Base-by-base conservation (phyloP, 1,284 basidiomycete genomes). In the Austropuccinia psidii region DNA sequence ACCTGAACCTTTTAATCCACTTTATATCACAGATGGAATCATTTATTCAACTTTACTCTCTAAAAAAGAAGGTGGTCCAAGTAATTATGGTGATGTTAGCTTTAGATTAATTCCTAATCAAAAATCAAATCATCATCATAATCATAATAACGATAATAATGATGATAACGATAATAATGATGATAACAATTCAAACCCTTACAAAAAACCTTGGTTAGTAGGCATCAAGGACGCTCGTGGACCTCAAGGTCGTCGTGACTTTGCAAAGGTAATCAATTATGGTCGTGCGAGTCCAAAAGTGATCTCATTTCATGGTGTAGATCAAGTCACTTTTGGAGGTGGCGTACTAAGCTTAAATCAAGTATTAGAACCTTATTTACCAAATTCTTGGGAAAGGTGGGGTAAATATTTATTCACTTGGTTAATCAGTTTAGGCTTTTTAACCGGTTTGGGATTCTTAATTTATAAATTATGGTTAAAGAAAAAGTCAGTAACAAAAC, bases 161-260 rank as follows among this genome's bases (percentile, higher is more conserved):
- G 93, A 89, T 77, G 92, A 91, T 0, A 88, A 91, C 77, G 81
- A 95, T 57, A 85, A 90, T 27, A 90, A 95, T 83, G 85, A 88
- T 60, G 83, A 83, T 74, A 78, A 79, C 27, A 85, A 84, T 75
- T 82, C 58, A 85, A 13, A 13, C 13, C 3, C 9, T 7, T 27
- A 21, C 35, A 13, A 21, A 19, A 33, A 86, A 78, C 83, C 74
- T 13, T 91, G 87, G 80, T 82, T 93, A 60, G 88, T 96, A n/a
- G 93, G 95, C 6, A 93, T 98, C 80, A 89, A 89, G 81, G 89
- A 89, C 60, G 92, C 93, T 1, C 84, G 91, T 13, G 92, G 91
- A 8, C 87, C 86, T 11, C 84, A 88, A 43, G 87, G 86, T 15
- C 83, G 84, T 61, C 83, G 84, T 49, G 89, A 93, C 79, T 90